Percentiles rank a stretch among this genome's conserved stretches.
These are phyloP conservation scores for Pyricularia pennisetigena DNA, from an alignment of 2,329 filamentous ascomycete genomes.

Conservation along the genomic window DNA sequence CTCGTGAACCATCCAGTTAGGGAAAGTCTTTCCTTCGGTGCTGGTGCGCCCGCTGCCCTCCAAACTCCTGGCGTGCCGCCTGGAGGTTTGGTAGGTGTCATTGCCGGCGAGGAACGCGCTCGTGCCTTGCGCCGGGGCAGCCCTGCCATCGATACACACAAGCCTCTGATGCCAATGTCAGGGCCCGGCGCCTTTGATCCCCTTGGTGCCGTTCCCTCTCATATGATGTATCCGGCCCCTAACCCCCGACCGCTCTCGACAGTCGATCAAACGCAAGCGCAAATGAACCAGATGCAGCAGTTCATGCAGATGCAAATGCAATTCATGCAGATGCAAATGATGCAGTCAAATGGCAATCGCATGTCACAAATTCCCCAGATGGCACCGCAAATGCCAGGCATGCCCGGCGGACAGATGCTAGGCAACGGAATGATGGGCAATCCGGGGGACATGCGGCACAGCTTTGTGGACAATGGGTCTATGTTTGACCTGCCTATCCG, in stretches of 20 bases:
- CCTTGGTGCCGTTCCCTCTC: slow-evolving; percentile 35
- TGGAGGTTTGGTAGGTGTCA: slow-evolving; percentile 78
- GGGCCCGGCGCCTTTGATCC: slow-evolving; percentile 33
- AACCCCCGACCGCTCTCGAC: slow-evolving; percentile 35
- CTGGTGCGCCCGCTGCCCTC: slow-evolving; percentile 32
- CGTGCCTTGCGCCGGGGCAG: slow-evolving; percentile 70
- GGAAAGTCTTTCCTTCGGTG: slow-evolving; percentile 64
- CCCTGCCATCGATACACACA: slow-evolving; percentile 51
- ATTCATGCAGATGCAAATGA: slow-evolving; percentile 85
- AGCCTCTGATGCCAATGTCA: slow-evolving; percentile 19
- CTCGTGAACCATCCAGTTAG: slow-evolving; percentile 63
- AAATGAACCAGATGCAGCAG: slow-evolving; percentile 75
- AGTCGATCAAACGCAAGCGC: slow-evolving; percentile 64
- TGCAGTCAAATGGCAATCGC: slow-evolving; percentile 26
- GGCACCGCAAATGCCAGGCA: slow-evolving; percentile 21
- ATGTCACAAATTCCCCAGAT: background rate
- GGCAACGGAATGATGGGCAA: slow-evolving; percentile 14
- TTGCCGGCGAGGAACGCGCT: slow-evolving; percentile 74
- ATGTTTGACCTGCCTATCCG: slow-evolving; percentile 31
- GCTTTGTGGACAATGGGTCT: slow-evolving; percentile 34
- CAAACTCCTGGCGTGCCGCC: slow-evolving; percentile 39
- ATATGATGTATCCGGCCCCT: slow-evolving; percentile 37
- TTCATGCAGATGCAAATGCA: slow-evolving; percentile 96
- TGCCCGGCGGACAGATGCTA: slow-evolving; percentile 20
- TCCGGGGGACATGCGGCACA: slow-evolving; percentile 26